Evolutionary conservation across 352 stramenopile species (phyloP), one percentile per base, ranked within the genome.

Genomic region (Aphanomyces invadans): DNA sequence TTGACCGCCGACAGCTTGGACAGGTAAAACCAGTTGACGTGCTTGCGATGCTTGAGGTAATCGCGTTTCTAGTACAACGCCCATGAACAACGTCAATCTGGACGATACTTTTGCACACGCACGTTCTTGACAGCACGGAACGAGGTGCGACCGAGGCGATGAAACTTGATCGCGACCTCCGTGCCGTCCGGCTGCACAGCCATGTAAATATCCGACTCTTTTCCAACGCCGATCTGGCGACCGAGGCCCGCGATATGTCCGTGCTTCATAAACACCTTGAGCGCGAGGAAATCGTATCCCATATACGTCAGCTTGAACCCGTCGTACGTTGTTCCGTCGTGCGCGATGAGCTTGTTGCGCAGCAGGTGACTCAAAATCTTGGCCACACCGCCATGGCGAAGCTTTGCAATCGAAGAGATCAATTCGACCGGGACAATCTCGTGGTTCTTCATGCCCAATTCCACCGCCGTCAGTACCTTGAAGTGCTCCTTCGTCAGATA

Each of bases 161-260:
- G 97, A 73, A 99, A 97, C 77, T 99, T 99, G 56, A 99, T 95
- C 4, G 98, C 96, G 25, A 99, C 76, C 71, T 99, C 92, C 15
- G 96, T 97, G 64, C 96, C 96, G 69, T 98, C 90, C 19, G 91
- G 82, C 64, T 93, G 84, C 4, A 81, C 90, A 25, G 93, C 96
- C 46, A 99, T 71, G 74, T 98, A 99, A 62, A 99, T 98, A 78
- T 99, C 97, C 19, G 88, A 97, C 74, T 99, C 97, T 72, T 99
- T 99, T 42, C 97, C 97, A 31, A 98, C 96, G 28, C 97, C 97
- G 67, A 99, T 99, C 70, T 98, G 87, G 31, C 88, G 81, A 4
- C 92, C 92, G 21, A 98, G 72, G 1, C 87, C 92, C 4, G 75
- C 77, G 67, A 98, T 96, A 65, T 98, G 82, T 21, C 92, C 93